Percentiles rank a stretch among this genome's conserved stretches.
Conservation (phyloP, 768 basidiomycete genomes). For the Boletus rufocinnamomeus region DNA sequence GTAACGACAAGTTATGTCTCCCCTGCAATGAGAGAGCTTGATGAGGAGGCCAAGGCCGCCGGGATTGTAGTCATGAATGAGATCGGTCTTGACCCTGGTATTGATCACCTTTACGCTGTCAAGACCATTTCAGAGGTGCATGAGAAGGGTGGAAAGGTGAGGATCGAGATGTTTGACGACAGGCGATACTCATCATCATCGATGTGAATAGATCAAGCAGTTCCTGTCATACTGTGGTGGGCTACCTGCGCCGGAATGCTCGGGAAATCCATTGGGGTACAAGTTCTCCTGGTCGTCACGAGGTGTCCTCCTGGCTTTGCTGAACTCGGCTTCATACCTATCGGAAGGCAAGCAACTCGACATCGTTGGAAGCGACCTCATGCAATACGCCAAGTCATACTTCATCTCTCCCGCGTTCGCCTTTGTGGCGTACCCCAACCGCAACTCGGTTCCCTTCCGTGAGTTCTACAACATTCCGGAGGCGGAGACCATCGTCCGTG, state of each 20-base stretch:
- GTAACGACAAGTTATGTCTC: conserved; percentile 97
- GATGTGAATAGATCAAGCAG: conserved; percentile 64
- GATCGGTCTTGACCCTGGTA: conserved; percentile 95
- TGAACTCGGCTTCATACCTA: conserved; percentile 86
- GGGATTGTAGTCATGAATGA: conserved; percentile 97
- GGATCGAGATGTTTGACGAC: conserved; percentile 8
- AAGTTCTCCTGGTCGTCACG: conserved; percentile 99
- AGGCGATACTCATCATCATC: not conserved
- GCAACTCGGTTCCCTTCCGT: conserved; percentile 87
- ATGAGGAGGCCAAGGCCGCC: conserved; percentile 77
- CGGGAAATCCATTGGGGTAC: conserved; percentile 96
- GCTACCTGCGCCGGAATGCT: conserved; percentile 87
- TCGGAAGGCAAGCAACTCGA: conserved; percentile 62
- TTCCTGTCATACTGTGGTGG: conserved; percentile 97
- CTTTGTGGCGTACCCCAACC: conserved; percentile 96
- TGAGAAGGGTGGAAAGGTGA: conserved; percentile 88
- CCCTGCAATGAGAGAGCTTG: conserved; percentile 85
- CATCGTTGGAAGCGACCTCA: conserved; percentile 80
- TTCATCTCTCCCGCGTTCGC: conserved; percentile 94
- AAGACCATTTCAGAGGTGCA: conserved; percentile 95
- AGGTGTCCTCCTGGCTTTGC: conserved; percentile 91
- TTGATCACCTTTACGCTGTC: conserved; percentile 91
- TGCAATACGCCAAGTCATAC: conserved; percentile 90
- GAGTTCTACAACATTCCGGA: conserved; percentile 94
- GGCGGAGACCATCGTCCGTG: conserved; percentile 88